These are phyloP conservation scores for Aspergillus sp. DNA, from an alignment of 2,329 filamentous ascomycete genomes.

Conservation along the genomic window DNA sequence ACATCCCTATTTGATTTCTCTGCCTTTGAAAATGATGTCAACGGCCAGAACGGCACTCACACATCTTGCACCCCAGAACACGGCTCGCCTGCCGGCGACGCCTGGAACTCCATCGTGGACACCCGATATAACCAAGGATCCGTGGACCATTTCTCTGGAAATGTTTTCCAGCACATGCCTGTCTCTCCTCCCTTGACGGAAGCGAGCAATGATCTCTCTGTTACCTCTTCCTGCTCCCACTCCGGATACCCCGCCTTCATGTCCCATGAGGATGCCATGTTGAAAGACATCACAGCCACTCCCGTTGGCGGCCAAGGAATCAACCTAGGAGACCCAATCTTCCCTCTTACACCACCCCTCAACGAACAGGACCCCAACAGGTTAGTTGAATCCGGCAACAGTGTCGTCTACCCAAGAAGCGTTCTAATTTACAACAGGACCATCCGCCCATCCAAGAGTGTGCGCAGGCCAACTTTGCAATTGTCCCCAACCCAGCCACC, in stretches of 20 bases:
- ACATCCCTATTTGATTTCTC: constrained; percentile 40
- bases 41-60: constrained; percentile 30
- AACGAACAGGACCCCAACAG: constrained; percentile 43
- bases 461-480: constrained; percentile 37
- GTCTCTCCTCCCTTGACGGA: constrained; percentile 45
- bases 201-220: constrained; percentile 41
- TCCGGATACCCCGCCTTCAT: constrained; percentile 39
- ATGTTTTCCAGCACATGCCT: constrained; percentile 38
- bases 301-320: constrained; percentile 37
- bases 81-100: constrained; percentile 34
- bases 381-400: constrained; percentile 27
- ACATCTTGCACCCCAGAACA: constrained; percentile 37
- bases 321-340: constrained; percentile 40
- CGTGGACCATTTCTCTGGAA: constrained; percentile 36
- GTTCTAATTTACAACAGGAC: constrained; percentile 31
- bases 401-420: neutral
- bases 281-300: constrained; percentile 36
- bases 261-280: constrained; percentile 37
- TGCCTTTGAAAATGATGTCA: constrained; percentile 43
- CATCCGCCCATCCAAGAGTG: constrained; percentile 39
- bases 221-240: constrained; percentile 41
- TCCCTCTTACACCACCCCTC: constrained; percentile 39
- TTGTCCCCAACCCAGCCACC: constrained; percentile 32
- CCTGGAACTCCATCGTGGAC: constrained; percentile 40
- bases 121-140: constrained; percentile 34